A percentile compares a stretch with the other conserved stretches of the same genome.
phyloP scores from a whole-genome alignment of 148 eudicot genomes.

The Pharnaceum exiguum region DNA sequence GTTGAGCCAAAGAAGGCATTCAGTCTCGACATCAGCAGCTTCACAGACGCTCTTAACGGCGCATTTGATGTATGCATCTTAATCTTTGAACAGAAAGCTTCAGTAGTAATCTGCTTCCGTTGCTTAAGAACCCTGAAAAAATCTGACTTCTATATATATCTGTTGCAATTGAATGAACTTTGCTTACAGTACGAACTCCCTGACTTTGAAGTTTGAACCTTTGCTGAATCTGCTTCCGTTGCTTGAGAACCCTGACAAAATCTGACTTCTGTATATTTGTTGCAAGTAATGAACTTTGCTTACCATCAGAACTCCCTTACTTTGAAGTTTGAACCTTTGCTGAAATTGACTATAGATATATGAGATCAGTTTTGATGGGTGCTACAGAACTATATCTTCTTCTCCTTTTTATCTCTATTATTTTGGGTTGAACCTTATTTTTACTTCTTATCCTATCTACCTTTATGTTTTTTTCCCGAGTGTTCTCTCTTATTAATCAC shows the following conservation, averaged over 20 bases:
- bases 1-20: slow-evolving; percentile 62
- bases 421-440: too few species aligned
- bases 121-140: neutral
- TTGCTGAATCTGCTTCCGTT: neutral
- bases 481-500: neutral
- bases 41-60: slow-evolving; percentile 51
- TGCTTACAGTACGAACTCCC: too few species aligned
- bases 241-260: neutral
- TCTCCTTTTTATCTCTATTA: too few species aligned
- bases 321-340: neutral
- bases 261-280: neutral
- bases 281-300: too few species aligned
- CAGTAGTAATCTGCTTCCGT: neutral
- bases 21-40: slow-evolving; percentile 52
- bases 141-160: neutral
- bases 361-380: too few species aligned
- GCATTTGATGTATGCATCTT: slow-evolving; percentile 46
- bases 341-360: too few species aligned
- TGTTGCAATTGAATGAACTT: too few species aligned
- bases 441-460: too few species aligned
- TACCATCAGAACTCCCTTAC: too few species aligned
- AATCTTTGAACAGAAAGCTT: neutral
- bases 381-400: too few species aligned
- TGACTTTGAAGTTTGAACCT: neutral
- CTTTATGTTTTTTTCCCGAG: neutral